These are phyloP conservation scores for Bruguiera hainesii DNA, from an alignment of 441 rosid genomes.

Conservation along the genomic window DNA sequence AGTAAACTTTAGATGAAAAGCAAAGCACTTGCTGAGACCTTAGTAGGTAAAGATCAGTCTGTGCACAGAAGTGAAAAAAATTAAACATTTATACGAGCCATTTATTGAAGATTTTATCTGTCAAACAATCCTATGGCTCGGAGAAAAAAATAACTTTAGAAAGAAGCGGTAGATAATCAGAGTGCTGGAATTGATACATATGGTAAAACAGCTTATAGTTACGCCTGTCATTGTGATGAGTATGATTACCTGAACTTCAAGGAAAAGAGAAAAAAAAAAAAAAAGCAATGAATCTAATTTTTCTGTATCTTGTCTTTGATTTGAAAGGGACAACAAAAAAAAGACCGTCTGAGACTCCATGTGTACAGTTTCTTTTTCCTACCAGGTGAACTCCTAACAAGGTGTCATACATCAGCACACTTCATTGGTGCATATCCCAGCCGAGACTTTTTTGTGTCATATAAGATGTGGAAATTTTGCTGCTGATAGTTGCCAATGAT, in stretches of 20 bases:
- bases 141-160: neutral
- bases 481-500: constrained; percentile 95
- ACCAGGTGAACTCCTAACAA: constrained; percentile 1
- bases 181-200: constrained; percentile 5
- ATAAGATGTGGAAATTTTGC: constrained; percentile 85
- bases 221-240: neutral
- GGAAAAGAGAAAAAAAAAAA: neutral
- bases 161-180: neutral
- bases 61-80: too few species aligned
- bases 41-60: too few species aligned
- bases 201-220: constrained; percentile 4
- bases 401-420: constrained; percentile 60
- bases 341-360: constrained; percentile 4
- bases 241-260: neutral
- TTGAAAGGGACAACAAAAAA: constrained; percentile 4
- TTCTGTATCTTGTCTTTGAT: constrained; percentile 15
- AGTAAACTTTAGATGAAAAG: too few species aligned
- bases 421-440: constrained; percentile 79
- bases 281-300: constrained; percentile 26
- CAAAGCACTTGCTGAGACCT: too few species aligned
- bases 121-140: too few species aligned
- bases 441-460: constrained; percentile 79
- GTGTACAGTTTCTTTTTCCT: constrained; percentile 20
- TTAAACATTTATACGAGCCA: too few species aligned
- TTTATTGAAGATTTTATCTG: too few species aligned